Evolutionary conservation across 768 basidiomycete species (phyloP).

Genomic region (Rhodosporidiobolus sp.): DNA sequence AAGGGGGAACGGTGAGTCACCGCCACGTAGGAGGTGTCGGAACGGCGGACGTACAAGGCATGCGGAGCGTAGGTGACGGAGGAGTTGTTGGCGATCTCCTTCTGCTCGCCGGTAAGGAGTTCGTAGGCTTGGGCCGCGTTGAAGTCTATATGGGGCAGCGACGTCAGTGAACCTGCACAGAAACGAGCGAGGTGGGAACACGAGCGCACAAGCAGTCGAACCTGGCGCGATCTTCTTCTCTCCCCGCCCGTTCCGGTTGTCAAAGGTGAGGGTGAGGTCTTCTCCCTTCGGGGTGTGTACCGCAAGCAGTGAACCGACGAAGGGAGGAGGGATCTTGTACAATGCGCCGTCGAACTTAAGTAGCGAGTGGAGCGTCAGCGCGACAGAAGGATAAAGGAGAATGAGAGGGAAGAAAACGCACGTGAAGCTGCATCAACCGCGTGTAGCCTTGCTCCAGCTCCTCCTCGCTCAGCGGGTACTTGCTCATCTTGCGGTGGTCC

Average conservation of each 20-base stretch:
- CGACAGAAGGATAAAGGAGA: neutral
- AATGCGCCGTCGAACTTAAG: slow-evolving; percentile 12
- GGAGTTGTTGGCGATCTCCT: slow-evolving; percentile 1
- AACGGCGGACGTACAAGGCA: slow-evolving; percentile 7
- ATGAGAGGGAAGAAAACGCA: neutral
- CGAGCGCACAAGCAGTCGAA: neutral
- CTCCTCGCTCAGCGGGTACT: neutral
- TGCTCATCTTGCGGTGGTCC: slow-evolving; percentile 10
- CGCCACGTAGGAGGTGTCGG: too few species aligned
- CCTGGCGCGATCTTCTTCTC: slow-evolving; percentile 19
- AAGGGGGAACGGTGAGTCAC: too few species aligned
- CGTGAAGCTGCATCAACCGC: slow-evolving; percentile 11
- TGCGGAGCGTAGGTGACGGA: slow-evolving; percentile 14
- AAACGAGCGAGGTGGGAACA: neutral
- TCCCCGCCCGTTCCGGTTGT: slow-evolving; percentile 8
- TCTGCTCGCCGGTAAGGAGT: slow-evolving; percentile 8
- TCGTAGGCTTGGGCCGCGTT: slow-evolving; percentile 4
- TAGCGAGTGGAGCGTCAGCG: neutral
- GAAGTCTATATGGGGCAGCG: neutral
- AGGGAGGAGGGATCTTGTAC: slow-evolving; percentile 6
- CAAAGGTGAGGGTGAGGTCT: slow-evolving; percentile 6
- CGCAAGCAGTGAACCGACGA: slow-evolving; percentile 4
- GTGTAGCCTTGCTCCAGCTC: slow-evolving; percentile 8
- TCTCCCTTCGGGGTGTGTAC: slow-evolving; percentile 15
- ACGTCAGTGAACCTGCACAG: neutral